Conservation (phyloP, 1,139 yeast species). For the Meyerozyma elateridarum region DNA sequence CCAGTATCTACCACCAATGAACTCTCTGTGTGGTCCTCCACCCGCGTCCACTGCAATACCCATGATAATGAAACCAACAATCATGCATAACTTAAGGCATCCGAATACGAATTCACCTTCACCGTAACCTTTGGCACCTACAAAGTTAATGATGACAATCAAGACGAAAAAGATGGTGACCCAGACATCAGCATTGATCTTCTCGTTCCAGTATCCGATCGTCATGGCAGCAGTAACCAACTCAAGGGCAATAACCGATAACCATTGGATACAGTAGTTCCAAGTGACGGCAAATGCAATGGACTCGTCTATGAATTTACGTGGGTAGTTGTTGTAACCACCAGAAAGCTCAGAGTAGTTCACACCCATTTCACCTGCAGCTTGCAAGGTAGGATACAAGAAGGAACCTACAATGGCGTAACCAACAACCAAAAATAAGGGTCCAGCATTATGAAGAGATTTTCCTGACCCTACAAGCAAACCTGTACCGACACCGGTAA, state of each 20-base stretch:
- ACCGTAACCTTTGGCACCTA: conserved; percentile 48
- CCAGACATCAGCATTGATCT: conserved; percentile 30
- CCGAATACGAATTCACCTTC: conserved; percentile 43
- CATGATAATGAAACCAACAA: conserved; percentile 27
- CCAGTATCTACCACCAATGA: conserved; percentile 22
- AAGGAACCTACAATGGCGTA: conserved; percentile 37
- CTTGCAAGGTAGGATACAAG: conserved; percentile 37
- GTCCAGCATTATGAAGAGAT: conserved; percentile 31
- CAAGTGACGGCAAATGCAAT: conserved; percentile 38
- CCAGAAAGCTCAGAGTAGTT: conserved; percentile 36
- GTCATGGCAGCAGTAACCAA: conserved; percentile 40
- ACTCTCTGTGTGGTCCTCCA: conserved; percentile 22
- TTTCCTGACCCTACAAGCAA: conserved; percentile 37
- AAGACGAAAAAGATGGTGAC: conserved; percentile 43
- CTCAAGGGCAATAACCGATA: conserved; percentile 37
- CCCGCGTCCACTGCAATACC: conserved; percentile 24
- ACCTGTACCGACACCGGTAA: conserved; percentile 41
- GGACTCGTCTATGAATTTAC: conserved; percentile 34
- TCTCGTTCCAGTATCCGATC: conserved; percentile 25
- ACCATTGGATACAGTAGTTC: conserved; percentile 42
- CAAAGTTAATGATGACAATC: conserved; percentile 35
- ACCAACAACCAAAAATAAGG: conserved; percentile 31
- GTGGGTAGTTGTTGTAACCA: conserved; percentile 37
- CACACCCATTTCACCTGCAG: conserved; percentile 42
- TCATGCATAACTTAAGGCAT: conserved; percentile 17